These are phyloP conservation scores for Alternaria infectoria DNA, from an alignment of 2,329 filamentous ascomycete species.

Conservation along the genomic window DNA sequence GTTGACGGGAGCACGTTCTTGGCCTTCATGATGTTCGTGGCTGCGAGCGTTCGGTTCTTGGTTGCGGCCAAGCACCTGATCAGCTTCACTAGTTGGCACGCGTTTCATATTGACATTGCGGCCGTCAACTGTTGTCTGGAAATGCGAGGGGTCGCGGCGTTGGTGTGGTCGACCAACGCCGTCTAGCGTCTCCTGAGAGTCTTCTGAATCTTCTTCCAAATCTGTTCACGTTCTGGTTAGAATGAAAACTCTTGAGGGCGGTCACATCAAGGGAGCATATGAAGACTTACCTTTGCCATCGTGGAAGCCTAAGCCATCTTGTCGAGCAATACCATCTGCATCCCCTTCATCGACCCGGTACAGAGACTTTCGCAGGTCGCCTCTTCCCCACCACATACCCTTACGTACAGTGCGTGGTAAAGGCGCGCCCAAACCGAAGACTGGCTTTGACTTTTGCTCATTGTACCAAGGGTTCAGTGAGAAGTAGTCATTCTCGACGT, in stretches of 20 bases:
- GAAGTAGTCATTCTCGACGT: conserved; percentile 61
- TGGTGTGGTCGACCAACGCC: not conserved
- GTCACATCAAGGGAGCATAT: not conserved
- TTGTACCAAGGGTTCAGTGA: conserved; percentile 63
- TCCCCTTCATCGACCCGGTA: conserved; percentile 23
- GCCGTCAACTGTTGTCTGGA: conserved; percentile 18
- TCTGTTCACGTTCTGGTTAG: conserved; percentile 10
- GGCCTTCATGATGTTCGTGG: conserved; percentile 11
- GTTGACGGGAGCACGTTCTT: conserved; percentile 28
- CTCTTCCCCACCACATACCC: conserved; percentile 57
- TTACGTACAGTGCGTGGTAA: conserved; percentile 60
- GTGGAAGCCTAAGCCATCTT: conserved; percentile 23
- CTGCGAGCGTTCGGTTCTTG: not conserved
- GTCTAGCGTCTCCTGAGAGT: conserved; percentile 15
- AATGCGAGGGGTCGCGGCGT: conserved; percentile 3
- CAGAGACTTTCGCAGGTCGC: conserved; percentile 51
- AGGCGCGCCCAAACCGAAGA: conserved; percentile 62
- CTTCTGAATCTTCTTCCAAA: conserved; percentile 17
- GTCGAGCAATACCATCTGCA: conserved; percentile 21
- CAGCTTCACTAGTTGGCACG: conserved; percentile 16
- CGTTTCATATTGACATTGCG: conserved; percentile 23
- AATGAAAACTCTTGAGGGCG: not conserved
- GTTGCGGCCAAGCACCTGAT: conserved; percentile 5
- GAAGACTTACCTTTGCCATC: conserved; percentile 20
- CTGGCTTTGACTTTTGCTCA: conserved; percentile 58